These are phyloP conservation scores for Pyrus hybrid DNA, from an alignment of 331 rosid genomes.

Conservation along the genomic window DNA sequence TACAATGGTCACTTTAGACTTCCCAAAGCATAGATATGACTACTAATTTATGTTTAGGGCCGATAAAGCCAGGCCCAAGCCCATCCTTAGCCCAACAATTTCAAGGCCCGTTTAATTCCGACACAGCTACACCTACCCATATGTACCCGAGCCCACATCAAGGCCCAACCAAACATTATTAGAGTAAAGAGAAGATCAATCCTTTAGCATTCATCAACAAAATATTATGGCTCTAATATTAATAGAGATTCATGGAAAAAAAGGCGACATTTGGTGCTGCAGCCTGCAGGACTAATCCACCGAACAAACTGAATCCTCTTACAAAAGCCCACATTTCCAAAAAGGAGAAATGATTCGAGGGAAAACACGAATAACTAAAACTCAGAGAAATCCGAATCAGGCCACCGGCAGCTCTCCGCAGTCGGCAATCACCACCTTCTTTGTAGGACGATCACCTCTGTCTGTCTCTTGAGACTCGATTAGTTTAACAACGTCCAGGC, in stretches of 20 bases:
- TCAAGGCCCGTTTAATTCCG: background rate
- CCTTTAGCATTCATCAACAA: background rate
- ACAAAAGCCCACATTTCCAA: constrained; percentile 9
- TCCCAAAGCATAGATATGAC: too few relatives aligned
- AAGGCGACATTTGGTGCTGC: too few relatives aligned
- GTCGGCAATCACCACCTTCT: constrained; percentile 72
- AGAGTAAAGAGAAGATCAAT: too few relatives aligned
- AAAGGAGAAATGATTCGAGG: background rate
- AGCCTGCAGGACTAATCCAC: background rate
- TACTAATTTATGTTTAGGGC: too few relatives aligned
- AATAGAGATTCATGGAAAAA: background rate
- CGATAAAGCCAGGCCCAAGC: too few relatives aligned
- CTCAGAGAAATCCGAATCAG: constrained; percentile 15
- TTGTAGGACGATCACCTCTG: constrained; percentile 90
- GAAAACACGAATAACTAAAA: background rate
- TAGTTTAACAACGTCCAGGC: constrained; percentile 65
- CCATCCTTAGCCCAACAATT: background rate
- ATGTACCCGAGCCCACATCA: background rate
- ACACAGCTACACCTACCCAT: too few relatives aligned
- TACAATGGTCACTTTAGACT: too few relatives aligned
- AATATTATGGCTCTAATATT: background rate
- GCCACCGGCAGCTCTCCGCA: constrained; percentile 85
- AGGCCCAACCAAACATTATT: background rate
- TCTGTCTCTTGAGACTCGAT: constrained; percentile 87
- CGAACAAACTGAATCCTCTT: background rate